Percentiles rank a stretch among this genome's conserved stretches.
These are phyloP conservation scores for Pholiota conissans DNA, from an alignment of 768 basidiomycete genomes.

Conservation along the genomic window DNA sequence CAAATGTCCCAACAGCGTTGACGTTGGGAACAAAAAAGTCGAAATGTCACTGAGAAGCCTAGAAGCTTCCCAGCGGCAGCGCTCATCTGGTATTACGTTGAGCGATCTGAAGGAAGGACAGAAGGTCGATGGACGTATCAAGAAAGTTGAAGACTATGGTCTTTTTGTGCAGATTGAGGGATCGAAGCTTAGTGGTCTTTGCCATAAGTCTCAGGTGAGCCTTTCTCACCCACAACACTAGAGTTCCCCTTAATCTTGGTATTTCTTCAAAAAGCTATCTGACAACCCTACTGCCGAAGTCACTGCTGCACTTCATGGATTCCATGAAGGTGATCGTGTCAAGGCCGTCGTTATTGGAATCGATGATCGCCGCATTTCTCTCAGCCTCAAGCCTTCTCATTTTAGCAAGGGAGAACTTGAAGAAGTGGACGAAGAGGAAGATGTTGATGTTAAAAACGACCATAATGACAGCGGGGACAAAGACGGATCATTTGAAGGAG, in stretches of 20 bases:
- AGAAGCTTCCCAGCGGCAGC: conserved; percentile 40
- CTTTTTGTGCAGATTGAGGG: conserved; percentile 91
- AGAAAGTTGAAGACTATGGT: conserved; percentile 84
- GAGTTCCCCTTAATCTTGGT: background rate
- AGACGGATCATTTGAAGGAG: conserved; percentile 18
- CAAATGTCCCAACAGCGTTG: conserved; percentile 49
- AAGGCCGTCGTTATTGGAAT: conserved; percentile 75
- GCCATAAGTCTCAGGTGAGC: conserved; percentile 90
- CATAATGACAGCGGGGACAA: conserved; percentile 23
- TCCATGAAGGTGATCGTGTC: conserved; percentile 86
- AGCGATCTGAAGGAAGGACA: conserved; percentile 74
- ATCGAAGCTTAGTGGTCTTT: conserved; percentile 83
- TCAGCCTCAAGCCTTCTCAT: conserved; percentile 89
- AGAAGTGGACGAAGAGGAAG: conserved; percentile 20
- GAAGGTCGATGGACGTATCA: conserved; percentile 77
- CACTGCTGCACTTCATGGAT: conserved; percentile 71
- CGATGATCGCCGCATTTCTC: conserved; percentile 75
- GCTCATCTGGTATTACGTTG: conserved; percentile 39
- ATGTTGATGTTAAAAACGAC: conserved; percentile 23
- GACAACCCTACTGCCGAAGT: conserved; percentile 86
- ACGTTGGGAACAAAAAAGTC: conserved; percentile 72
- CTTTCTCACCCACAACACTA: background rate
- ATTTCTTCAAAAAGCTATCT: conserved; percentile 58
- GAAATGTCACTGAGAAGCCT: conserved; percentile 86
- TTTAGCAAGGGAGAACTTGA: conserved; percentile 69